Base-by-base conservation (phyloP, 2,329 filamentous ascomycete genomes). In the Colletotrichum destructivum region DNA sequence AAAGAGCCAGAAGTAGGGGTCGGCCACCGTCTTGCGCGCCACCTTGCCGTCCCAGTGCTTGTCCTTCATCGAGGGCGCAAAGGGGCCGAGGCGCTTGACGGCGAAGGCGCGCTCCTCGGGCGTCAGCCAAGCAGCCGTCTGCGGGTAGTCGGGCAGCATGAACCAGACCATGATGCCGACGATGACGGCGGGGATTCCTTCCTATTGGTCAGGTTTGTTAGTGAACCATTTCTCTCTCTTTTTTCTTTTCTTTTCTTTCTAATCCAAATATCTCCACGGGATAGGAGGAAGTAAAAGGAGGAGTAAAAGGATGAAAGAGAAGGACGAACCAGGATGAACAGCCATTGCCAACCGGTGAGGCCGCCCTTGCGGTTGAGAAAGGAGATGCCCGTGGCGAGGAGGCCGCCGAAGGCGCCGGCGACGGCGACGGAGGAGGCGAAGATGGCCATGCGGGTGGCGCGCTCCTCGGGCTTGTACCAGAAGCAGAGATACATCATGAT, bases 401-500 rank as follows among this genome's bases (percentile, higher is more conserved):
- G 82, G 11, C 89, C 89, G 62, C 88, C 88, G 77, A 92, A 91
- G 1, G 89, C 89, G 26, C 88, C 88, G 0, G 89, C 88, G 15
- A 90, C 79, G 11, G 87, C 86, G 1, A 88, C 87, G 23, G 87
- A 88, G 51, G 85, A 88, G 75, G 88, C 91, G 76, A 91, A 91
- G 6, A 91, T 81, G 4, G 88, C 87, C 52, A 91, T 86, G 4
- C 89, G 83, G 62, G 87, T 90, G 64, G 89, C 88, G 54, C 87
- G 82, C 76, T 91, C 89, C 59, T 88, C 84, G 15, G 87, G 82
- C 69, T 88, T 89, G 73, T 91, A 92, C 88, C 89, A 92, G 83
- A 90, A 89, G 0, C 87, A 88, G 4, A 91, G 81, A 68, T 90
- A 88, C 76, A 88, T 90, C 40, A 88, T 84, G 13, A 89, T 83